Evolutionary conservation across 441 rosid species (phyloP).

Genomic region (Pelargonium fulgidum): DNA sequence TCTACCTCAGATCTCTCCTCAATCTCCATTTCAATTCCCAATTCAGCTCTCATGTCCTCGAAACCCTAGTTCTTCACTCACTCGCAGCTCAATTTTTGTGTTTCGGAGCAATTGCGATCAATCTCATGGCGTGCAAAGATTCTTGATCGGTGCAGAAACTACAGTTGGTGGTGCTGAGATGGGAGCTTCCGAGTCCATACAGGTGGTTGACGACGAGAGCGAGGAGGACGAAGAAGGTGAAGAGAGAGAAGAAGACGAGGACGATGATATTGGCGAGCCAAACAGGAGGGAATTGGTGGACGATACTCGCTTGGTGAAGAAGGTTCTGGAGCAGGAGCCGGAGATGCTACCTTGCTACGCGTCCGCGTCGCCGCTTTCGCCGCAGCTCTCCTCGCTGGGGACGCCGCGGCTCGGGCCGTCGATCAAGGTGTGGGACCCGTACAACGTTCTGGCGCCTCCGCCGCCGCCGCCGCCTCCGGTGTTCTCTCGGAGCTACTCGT

Average conservation of each 20-base stretch:
- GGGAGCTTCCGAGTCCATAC: background rate
- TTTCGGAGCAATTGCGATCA: too few species aligned
- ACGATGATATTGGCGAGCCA: background rate
- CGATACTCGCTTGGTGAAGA: slow-evolving; percentile 46
- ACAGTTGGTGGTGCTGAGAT: background rate
- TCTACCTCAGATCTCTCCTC: too few species aligned
- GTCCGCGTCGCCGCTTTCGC: slow-evolving; percentile 85
- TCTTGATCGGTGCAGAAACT: too few species aligned
- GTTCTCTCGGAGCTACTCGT: slow-evolving; percentile 41
- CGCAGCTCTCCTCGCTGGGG: slow-evolving; percentile 77
- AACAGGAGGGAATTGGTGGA: slow-evolving; percentile 23
- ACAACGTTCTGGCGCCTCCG: slow-evolving; percentile 70
- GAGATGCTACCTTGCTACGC: slow-evolving; percentile 86
- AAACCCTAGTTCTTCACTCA: too few species aligned
- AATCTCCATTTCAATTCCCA: too few species aligned
- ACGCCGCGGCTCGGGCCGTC: slow-evolving; percentile 88
- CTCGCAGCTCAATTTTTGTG: too few species aligned
- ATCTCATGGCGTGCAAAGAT: too few species aligned
- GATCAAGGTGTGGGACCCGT: slow-evolving; percentile 94
- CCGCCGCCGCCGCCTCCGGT: slow-evolving; percentile 43
- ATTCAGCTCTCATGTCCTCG: too few species aligned
- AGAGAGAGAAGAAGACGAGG: background rate
- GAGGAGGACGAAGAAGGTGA: background rate
- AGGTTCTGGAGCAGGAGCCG: slow-evolving; percentile 83
- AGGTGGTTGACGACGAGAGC: background rate